These are phyloP conservation scores for Epithemia pelagica DNA, from an alignment of 108 stramenopile species.

Conservation along the genomic window DNA sequence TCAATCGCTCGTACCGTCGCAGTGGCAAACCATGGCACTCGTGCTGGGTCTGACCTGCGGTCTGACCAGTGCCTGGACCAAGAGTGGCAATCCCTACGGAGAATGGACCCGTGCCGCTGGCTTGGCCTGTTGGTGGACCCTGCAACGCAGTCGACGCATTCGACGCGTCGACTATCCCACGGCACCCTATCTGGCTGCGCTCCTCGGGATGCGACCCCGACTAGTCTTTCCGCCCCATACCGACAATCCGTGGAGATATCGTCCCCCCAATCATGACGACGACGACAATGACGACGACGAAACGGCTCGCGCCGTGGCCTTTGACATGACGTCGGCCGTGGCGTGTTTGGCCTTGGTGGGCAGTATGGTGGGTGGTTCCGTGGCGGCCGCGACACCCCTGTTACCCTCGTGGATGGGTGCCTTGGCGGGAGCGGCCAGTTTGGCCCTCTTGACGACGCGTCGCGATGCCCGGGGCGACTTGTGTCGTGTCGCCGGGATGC, in stretches of 20 bases:
- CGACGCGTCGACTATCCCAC: constrained; percentile 57
- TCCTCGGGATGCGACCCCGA: constrained; percentile 40
- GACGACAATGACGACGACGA: constrained; percentile 14
- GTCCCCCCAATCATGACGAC: constrained; percentile 37
- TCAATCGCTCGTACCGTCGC: neutral
- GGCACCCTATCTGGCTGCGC: constrained; percentile 49
- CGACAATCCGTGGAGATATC: constrained; percentile 58
- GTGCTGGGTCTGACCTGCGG: neutral
- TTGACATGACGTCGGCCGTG: constrained; percentile 65
- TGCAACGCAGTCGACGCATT: constrained; percentile 43
- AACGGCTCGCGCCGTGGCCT: constrained; percentile 35
- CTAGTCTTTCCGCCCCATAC: constrained; percentile 60
- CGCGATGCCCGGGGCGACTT: constrained; percentile 63
- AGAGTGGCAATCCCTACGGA: constrained; percentile 57
- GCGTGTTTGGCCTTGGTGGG: constrained; percentile 69
- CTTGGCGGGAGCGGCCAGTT: constrained; percentile 50
- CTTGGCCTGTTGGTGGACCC: constrained; percentile 47
- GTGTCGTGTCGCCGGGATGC: constrained; percentile 72
- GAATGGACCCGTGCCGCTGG: constrained; percentile 67
- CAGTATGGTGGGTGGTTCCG: constrained; percentile 53
- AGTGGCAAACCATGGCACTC: neutral
- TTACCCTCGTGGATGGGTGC: constrained; percentile 78
- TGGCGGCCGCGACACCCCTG: constrained; percentile 33
- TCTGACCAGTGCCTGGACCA: neutral
- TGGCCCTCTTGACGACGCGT: constrained; percentile 48